Conservation (phyloP, 148 eudicot genomes). For the Camellia sinensis region DNA sequence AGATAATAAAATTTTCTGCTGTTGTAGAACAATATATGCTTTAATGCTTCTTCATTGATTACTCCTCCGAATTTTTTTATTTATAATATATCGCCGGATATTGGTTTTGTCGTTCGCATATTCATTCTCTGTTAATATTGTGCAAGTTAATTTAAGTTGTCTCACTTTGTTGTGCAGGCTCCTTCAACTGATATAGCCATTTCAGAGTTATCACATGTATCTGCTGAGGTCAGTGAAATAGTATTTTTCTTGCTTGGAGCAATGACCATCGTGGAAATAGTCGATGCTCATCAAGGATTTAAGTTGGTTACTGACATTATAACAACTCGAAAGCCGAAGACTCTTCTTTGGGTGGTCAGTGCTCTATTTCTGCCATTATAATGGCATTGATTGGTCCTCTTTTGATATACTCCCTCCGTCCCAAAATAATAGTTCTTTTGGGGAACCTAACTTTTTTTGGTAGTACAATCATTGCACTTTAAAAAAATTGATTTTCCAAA, state of each 20-base stretch:
- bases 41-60: too few relatives aligned
- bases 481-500: too few relatives aligned
- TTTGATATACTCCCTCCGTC: too few relatives aligned
- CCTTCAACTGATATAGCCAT: constrained; percentile 89
- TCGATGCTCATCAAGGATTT: constrained; percentile 99
- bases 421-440: too few relatives aligned
- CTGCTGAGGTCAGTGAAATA: constrained; percentile 96
- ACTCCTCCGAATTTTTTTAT: too few relatives aligned
- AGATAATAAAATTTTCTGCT: too few relatives aligned
- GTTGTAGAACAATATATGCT: too few relatives aligned
- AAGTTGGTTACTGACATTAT: constrained; percentile 87
- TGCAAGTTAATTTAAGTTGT: neutral
- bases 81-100: neutral
- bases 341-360: constrained; percentile 99
- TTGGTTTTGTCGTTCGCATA: neutral
- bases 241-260: constrained; percentile 98
- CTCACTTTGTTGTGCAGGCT: constrained; percentile 53
- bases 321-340: constrained; percentile 87
- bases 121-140: neutral
- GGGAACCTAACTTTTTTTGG: too few relatives aligned
- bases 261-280: constrained; percentile 97
- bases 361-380: constrained; percentile 1
- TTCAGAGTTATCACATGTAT: constrained; percentile 83
- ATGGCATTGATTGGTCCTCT: neutral
- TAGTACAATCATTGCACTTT: too few relatives aligned